These are phyloP conservation scores for Tetracladium setigerum DNA, from an alignment of 495 filamentous ascomycete species.

Conservation along the genomic window DNA sequence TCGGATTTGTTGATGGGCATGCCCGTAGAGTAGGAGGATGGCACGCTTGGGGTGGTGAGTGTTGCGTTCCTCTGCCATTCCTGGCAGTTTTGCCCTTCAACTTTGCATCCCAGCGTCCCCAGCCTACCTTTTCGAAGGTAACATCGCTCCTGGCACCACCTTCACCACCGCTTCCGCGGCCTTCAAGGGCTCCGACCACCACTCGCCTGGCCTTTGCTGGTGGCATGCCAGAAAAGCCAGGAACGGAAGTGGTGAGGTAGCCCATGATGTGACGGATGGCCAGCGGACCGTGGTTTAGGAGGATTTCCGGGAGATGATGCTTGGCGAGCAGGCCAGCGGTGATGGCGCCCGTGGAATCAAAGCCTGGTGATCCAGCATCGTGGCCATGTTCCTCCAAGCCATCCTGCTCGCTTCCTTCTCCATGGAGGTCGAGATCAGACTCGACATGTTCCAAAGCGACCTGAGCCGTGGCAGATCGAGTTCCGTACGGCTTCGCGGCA, in stretches of 20 bases:
- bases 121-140: slow-evolving; percentile 91
- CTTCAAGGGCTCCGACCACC: slow-evolving; percentile 77
- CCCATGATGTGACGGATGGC: slow-evolving; percentile 94
- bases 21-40: slow-evolving; percentile 46
- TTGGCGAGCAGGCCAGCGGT: slow-evolving; percentile 82
- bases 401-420: slow-evolving; percentile 28
- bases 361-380: slow-evolving; percentile 37
- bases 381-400: slow-evolving; percentile 28
- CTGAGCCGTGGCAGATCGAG: slow-evolving; percentile 29
- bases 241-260: slow-evolving; percentile 84
- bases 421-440: slow-evolving; percentile 81
- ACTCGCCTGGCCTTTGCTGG: slow-evolving; percentile 86
- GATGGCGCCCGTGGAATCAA: slow-evolving; percentile 75
- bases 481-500: slow-evolving; percentile 45
- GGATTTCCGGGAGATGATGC: slow-evolving; percentile 84
- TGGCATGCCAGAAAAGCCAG: slow-evolving; percentile 85
- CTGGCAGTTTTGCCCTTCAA: slow-evolving; percentile 57
- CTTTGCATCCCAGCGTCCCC: slow-evolving; percentile 92
- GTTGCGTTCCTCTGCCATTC: slow-evolving; percentile 33
- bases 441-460: slow-evolving; percentile 61
- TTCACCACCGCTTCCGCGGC: slow-evolving; percentile 55
- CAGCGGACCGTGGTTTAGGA: slow-evolving; percentile 80
- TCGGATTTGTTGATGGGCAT: slow-evolving; percentile 57
- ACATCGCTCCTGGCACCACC: slow-evolving; percentile 65
- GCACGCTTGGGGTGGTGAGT: slow-evolving; percentile 39